Percentiles rank a stretch among this genome's conserved stretches.
phyloP scores from a whole-genome alignment of 2,329 filamentous ascomycete species.

The Didymella keratinophila region DNA sequence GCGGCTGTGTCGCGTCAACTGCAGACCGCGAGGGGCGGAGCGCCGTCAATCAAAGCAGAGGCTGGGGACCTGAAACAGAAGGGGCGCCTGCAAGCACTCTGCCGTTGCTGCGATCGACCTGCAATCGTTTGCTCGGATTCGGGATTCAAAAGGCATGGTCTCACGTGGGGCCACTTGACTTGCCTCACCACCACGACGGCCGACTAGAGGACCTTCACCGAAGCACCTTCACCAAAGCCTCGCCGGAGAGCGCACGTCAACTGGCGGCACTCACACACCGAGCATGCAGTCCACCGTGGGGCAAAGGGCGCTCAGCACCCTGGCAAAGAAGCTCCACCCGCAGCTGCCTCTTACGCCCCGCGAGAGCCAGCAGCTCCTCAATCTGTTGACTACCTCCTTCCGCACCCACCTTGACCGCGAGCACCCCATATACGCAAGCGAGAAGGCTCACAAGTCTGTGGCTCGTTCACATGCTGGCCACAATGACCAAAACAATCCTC shows the following conservation, averaged over 20 bases:
- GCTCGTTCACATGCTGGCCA: not conserved
- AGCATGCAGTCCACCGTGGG: conserved; percentile 42
- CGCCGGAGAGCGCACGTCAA: not conserved
- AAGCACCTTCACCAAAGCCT: not conserved
- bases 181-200: not conserved
- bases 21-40: conserved; percentile 1
- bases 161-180: not conserved
- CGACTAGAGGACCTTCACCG: not conserved
- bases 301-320: conserved; percentile 47
- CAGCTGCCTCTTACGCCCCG: conserved; percentile 62
- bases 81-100: not conserved
- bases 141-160: not conserved
- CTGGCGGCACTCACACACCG: not conserved
- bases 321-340: conserved; percentile 63
- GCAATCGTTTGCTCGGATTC: not conserved
- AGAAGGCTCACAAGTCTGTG: conserved; percentile 6
- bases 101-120: not conserved
- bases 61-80: not conserved
- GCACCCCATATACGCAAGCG: conserved; percentile 53
- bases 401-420: conserved; percentile 67
- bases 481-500: conserved; percentile 16
- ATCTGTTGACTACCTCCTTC: conserved; percentile 69
- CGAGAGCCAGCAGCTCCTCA: conserved; percentile 67
- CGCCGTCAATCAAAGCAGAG: not conserved
- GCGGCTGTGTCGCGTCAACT: conserved; percentile 13